These are phyloP conservation scores for Diplodia sapinea DNA, from an alignment of 2,329 filamentous ascomycete species.

Conservation along the genomic window DNA sequence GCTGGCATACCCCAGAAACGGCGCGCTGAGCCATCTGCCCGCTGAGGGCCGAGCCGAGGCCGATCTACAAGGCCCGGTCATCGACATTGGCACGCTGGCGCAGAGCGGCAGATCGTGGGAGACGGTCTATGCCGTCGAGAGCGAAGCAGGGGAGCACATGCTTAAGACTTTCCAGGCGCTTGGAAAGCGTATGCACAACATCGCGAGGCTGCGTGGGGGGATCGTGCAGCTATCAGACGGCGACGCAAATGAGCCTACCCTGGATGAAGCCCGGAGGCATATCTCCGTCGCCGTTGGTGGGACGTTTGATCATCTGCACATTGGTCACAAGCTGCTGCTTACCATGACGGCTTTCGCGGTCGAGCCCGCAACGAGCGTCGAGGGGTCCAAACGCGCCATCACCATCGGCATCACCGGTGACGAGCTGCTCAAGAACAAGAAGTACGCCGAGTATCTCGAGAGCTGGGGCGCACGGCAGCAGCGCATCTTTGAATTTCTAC, in stretches of 20 bases:
- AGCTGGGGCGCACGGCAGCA: slow-evolving; percentile 77
- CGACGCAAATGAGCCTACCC: slow-evolving; percentile 20
- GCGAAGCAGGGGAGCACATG: slow-evolving; percentile 67
- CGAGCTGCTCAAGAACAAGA: slow-evolving; percentile 84
- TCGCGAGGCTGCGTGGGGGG: slow-evolving; percentile 46
- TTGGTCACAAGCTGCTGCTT: slow-evolving; percentile 93
- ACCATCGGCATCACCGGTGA: slow-evolving; percentile 90
- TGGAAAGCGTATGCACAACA: slow-evolving; percentile 40
- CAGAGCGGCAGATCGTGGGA: slow-evolving; percentile 64
- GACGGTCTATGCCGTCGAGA: slow-evolving; percentile 68
- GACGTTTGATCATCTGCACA: slow-evolving; percentile 95
- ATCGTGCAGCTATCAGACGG: slow-evolving; percentile 40
- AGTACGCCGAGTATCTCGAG: slow-evolving; percentile 80
- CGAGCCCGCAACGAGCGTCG: slow-evolving; percentile 45
- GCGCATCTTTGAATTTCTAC: slow-evolving; percentile 73
- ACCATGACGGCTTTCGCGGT: slow-evolving; percentile 81
- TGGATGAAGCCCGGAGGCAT: slow-evolving; percentile 49
- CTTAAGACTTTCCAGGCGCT: slow-evolving; percentile 53
- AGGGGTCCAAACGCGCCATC: slow-evolving; percentile 58
- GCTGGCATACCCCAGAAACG: slow-evolving; percentile 63
- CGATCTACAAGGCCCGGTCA: slow-evolving; percentile 55
- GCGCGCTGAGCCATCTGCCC: slow-evolving; percentile 37
- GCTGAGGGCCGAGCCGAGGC: slow-evolving; percentile 38
- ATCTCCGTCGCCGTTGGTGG: slow-evolving; percentile 80
- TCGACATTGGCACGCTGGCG: slow-evolving; percentile 56